A percentile compares a stretch with the other conserved stretches of the same genome.
Conservation (phyloP, 768 basidiomycete species). For the Hydnomerulius pinastri region DNA sequence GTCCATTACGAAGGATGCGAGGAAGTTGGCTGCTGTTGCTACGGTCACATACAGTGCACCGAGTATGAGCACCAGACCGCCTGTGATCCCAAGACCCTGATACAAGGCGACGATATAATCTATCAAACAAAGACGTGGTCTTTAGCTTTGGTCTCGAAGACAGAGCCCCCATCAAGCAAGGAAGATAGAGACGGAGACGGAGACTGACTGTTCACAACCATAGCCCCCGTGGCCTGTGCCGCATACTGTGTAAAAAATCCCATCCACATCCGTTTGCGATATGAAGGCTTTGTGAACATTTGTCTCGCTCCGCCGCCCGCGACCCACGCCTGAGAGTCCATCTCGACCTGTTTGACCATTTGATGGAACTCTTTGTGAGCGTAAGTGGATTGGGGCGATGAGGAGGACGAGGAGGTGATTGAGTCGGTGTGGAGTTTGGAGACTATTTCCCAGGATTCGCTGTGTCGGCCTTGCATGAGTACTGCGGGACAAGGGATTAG, state of each 20-base stretch:
- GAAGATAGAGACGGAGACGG: no score
- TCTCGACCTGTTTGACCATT: constrained; percentile 6
- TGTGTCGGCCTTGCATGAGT: background rate
- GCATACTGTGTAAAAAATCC: constrained; percentile 1
- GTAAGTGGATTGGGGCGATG: background rate
- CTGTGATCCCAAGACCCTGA: background rate
- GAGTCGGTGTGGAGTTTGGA: background rate
- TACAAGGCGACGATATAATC: background rate
- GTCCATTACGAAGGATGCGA: background rate
- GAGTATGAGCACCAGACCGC: background rate
- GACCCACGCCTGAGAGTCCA: constrained; percentile 5
- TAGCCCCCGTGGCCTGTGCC: background rate
- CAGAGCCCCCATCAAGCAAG: no score
- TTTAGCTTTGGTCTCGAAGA: background rate
- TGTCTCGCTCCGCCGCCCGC: constrained; percentile 2
- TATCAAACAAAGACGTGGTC: background rate
- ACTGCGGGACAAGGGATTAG: no score
- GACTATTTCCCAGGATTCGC: background rate
- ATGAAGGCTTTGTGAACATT: constrained; percentile 4
- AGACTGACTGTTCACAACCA: background rate
- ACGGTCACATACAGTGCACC: background rate
- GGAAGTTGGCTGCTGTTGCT: background rate
- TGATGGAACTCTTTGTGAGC: constrained; percentile 4
- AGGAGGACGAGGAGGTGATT: background rate
- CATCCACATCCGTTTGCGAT: constrained; percentile 8